phyloP scores from a whole-genome alignment of 495 filamentous ascomycete genomes.

The Pseudevernia furfuracea region DNA sequence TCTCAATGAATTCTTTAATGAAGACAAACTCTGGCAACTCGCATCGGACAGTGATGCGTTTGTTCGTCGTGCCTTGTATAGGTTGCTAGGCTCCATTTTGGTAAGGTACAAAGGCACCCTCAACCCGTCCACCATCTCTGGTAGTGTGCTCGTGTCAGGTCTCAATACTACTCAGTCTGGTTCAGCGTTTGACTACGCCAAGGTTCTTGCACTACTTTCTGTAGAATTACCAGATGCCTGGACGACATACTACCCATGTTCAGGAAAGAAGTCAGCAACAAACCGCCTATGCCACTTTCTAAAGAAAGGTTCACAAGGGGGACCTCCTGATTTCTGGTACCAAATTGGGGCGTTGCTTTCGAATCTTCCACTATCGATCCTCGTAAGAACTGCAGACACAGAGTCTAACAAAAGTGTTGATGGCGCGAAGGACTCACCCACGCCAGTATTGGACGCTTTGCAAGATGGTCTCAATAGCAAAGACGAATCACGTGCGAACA shows the following conservation, averaged over 20 bases:
- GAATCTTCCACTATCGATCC: constrained; percentile 46
- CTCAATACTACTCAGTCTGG: constrained; percentile 60
- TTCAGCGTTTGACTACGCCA: constrained; percentile 62
- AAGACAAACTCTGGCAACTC: constrained; percentile 70
- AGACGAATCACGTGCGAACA: constrained; percentile 63
- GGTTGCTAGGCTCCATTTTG: constrained; percentile 54
- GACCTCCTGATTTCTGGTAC: constrained; percentile 62
- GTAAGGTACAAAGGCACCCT: constrained; percentile 52
- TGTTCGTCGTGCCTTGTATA: constrained; percentile 63
- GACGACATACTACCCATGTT: constrained; percentile 54
- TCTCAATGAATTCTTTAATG: constrained; percentile 52
- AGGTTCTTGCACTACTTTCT: constrained; percentile 56
- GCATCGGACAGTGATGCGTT: constrained; percentile 56
- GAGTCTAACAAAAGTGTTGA: constrained; percentile 35
- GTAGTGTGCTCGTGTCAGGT: constrained; percentile 58
- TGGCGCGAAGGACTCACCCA: constrained; percentile 29
- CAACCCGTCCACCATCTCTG: constrained; percentile 55
- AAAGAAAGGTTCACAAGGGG: constrained; percentile 74
- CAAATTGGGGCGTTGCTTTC: constrained; percentile 53
- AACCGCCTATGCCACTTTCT: constrained; percentile 63
- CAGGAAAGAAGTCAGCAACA: constrained; percentile 55
- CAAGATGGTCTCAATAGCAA: constrained; percentile 60
- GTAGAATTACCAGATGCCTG: constrained; percentile 59
- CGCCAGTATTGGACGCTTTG: constrained; percentile 51
- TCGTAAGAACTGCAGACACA: constrained; percentile 42